These are phyloP conservation scores for Aspergillus intermedius DNA, from an alignment of 2,329 filamentous ascomycete species.

Conservation along the genomic window DNA sequence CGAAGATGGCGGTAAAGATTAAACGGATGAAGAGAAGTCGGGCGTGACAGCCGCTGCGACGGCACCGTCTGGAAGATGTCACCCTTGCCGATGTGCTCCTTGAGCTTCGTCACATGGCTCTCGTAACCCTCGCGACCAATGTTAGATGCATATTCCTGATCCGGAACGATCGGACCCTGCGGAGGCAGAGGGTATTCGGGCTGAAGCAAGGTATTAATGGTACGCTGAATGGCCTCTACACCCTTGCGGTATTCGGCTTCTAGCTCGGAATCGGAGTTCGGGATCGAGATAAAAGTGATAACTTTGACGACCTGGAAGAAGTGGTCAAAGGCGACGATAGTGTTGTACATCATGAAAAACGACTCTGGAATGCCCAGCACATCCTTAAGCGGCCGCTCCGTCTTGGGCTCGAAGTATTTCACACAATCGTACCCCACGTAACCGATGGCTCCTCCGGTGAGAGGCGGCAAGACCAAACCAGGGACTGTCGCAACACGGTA, in stretches of 20 bases:
- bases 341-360: constrained; percentile 95
- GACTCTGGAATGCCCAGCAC: constrained; percentile 84
- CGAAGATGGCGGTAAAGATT: constrained; percentile 95
- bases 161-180: constrained; percentile 64
- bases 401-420: constrained; percentile 95
- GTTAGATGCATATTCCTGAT: constrained; percentile 82
- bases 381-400: constrained; percentile 81
- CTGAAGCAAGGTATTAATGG: constrained; percentile 65
- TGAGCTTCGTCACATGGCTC: constrained; percentile 74
- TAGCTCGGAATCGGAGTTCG: constrained; percentile 52
- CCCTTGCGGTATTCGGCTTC: constrained; percentile 65
- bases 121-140: constrained; percentile 86
- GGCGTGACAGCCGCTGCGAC: constrained; percentile 83
- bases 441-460: constrained; percentile 88
- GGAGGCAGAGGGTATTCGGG: constrained; percentile 70
- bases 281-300: constrained; percentile 79
- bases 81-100: constrained; percentile 82
- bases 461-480: constrained; percentile 70
- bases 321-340: constrained; percentile 87
- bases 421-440: constrained; percentile 98
- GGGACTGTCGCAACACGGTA: constrained; percentile 78
- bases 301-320: constrained; percentile 91
- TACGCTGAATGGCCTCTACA: constrained; percentile 55
- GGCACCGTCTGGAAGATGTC: constrained; percentile 98
- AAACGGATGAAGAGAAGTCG: constrained; percentile 88